Evolutionary conservation across 2,329 filamentous ascomycete species (phyloP).

Genomic region (Acrocalymma vagum): DNA sequence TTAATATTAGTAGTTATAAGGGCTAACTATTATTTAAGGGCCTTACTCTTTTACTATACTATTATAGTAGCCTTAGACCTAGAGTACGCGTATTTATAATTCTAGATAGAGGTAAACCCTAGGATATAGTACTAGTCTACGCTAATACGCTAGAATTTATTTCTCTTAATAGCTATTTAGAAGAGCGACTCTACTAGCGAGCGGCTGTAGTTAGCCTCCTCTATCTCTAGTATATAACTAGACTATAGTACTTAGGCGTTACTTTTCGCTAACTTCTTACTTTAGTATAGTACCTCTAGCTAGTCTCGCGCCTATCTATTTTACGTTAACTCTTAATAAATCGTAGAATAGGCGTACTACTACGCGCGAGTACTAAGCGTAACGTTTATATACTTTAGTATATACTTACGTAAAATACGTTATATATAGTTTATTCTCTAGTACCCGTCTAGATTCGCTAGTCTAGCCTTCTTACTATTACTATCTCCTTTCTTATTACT

Average conservation of each 20-base stretch:
- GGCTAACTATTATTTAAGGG: constrained; percentile 6
- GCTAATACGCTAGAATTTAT: constrained; percentile 1
- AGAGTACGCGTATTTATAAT: too few relatives aligned
- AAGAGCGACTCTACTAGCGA: constrained; percentile 2
- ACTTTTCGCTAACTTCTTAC: not conserved
- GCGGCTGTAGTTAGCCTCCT: constrained; percentile 1
- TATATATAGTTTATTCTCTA: not conserved
- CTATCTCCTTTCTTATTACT: not conserved
- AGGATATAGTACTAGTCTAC: too few relatives aligned
- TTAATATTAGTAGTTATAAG: constrained; percentile 5
- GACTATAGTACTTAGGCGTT: not conserved
- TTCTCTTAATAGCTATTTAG: not conserved
- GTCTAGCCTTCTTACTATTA: not conserved
- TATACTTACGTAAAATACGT: constrained; percentile 1
- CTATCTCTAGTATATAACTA: not conserved
- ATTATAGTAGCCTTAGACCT: not conserved
- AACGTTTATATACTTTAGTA: not conserved
- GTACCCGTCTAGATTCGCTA: constrained; percentile 2
- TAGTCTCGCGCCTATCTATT: not conserved
- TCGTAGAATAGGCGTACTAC: constrained; percentile 1
- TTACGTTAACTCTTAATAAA: not conserved
- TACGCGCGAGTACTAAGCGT: not conserved
- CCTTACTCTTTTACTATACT: constrained; percentile 2
- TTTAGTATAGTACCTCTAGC: constrained; percentile 3
- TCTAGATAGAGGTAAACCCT: too few relatives aligned